Evolutionary conservation across 345 rosid genomes (phyloP), one percentile per base, ranked within the genome.

Genomic region (Cardiospermum halicacabum): DNA sequence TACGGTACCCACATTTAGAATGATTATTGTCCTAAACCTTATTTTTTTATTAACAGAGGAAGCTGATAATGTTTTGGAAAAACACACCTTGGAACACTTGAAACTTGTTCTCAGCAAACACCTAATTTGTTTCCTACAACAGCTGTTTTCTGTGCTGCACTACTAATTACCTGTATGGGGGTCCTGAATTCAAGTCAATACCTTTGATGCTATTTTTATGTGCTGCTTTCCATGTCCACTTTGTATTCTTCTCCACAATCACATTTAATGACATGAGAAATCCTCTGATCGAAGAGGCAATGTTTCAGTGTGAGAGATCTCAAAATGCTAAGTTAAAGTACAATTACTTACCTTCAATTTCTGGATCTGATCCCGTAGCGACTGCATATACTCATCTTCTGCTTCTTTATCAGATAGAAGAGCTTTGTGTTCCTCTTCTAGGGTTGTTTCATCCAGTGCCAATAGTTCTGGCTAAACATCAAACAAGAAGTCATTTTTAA

Each of bases 161-260:
- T 12, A 11, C 37, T 62, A 64, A 10, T 49, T 67, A 61, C 69
- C 53, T 53, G 73, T 61, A 64, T 3, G n/a, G 16, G 27, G 13
- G 13, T 24, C 34, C 9, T 26, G 19, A 11, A 18, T 42, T 19
- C 53, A 27, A 40, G 30, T 18, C 39, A 53, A 55, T 19, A 16
- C 31, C 36, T 36, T 28, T 66, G 43, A 1, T 49, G 26, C 19
- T 26, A 34, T 30, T 37, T 27, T 69, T 74, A 66, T 22, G 65
- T 28, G 49, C 47, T 53, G 47, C 43, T 47, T 53, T 60, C 64
- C 54, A 65, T 45, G 40, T 61, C 57, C 47, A 85, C 82, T 72
- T 37, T 73, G 84, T 80, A 88, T 67, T 81, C 84, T 60, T 73
- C 59, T 67, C 86, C 89, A 61, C 92, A 86, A 11, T 57, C 61